Percentiles rank a stretch among this genome's conserved stretches.
These are phyloP conservation scores for Clarireedia sp. DNA, from an alignment of 2,329 filamentous ascomycete genomes.

Conservation along the genomic window DNA sequence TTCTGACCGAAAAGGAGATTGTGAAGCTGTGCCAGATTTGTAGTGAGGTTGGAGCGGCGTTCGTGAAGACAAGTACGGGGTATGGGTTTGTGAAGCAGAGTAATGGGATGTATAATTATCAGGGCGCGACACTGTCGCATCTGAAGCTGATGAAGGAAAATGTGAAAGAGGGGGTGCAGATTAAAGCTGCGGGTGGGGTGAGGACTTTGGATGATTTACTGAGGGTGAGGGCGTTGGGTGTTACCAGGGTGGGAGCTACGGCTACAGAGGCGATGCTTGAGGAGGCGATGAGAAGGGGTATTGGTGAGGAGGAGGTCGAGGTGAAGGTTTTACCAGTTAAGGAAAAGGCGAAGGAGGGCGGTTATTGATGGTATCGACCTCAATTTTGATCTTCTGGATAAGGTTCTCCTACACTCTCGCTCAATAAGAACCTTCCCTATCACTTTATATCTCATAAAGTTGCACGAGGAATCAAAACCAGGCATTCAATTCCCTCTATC, in stretches of 20 bases:
- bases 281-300: conserved; percentile 44
- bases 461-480: no score
- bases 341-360: neutral
- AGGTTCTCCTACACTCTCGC: no score
- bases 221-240: conserved; percentile 45
- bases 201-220: conserved; percentile 49
- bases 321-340: conserved; percentile 13
- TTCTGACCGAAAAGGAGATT: conserved; percentile 41
- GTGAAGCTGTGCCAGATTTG: conserved; percentile 47
- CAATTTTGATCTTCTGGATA: no score
- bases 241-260: conserved; percentile 48
- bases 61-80: conserved; percentile 53
- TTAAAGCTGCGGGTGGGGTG: conserved; percentile 52
- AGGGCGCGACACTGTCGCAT: conserved; percentile 43
- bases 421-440: no score
- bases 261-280: conserved; percentile 47
- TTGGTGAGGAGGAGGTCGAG: conserved; percentile 25
- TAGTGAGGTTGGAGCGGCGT: conserved; percentile 41
- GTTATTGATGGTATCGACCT: neutral
- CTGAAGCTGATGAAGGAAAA: conserved; percentile 46
- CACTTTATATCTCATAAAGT: no score
- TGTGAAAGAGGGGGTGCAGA: conserved; percentile 37
- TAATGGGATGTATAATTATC: conserved; percentile 44
- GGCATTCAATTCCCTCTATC: neutral
- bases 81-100: conserved; percentile 52